Conservation (phyloP, 2,329 filamentous ascomycete species). For the Cladophialophora carrionii region DNA sequence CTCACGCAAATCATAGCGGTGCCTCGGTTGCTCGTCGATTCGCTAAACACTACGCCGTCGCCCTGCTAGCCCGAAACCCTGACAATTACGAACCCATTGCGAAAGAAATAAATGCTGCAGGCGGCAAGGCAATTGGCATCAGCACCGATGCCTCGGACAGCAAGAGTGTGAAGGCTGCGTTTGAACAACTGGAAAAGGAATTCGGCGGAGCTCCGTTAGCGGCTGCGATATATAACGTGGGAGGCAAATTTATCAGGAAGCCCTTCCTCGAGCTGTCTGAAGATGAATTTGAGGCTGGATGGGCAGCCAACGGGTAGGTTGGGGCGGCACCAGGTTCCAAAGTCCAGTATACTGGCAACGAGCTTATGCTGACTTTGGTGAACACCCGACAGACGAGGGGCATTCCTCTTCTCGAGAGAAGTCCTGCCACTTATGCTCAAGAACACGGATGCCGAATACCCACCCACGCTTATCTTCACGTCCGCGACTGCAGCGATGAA, state of each 20-base stretch:
- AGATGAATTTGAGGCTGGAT: slow-evolving; percentile 59
- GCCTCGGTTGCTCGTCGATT: slow-evolving; percentile 65
- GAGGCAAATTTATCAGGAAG: slow-evolving; percentile 61
- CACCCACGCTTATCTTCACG: slow-evolving; percentile 81
- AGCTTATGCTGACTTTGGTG: not conserved
- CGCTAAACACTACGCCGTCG: slow-evolving; percentile 61
- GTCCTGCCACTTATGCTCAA: slow-evolving; percentile 71
- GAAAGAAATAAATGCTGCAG: slow-evolving; percentile 61
- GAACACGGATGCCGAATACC: slow-evolving; percentile 60
- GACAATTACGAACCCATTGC: slow-evolving; percentile 60
- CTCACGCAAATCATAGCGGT: slow-evolving; percentile 46
- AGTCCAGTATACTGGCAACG: not conserved
- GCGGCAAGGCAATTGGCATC: slow-evolving; percentile 64
- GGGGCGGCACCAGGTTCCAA: slow-evolving; percentile 5
- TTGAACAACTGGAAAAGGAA: slow-evolving; percentile 58
- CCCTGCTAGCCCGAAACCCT: slow-evolving; percentile 62
- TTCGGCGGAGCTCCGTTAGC: slow-evolving; percentile 52
- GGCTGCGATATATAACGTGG: slow-evolving; percentile 65
- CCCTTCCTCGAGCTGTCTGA: slow-evolving; percentile 64
- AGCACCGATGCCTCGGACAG: slow-evolving; percentile 61
- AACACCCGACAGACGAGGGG: slow-evolving; percentile 54
- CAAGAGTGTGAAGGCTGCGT: slow-evolving; percentile 57
- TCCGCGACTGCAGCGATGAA: slow-evolving; percentile 81
- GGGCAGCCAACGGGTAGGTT: slow-evolving; percentile 55
- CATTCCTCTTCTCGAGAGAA: slow-evolving; percentile 75